A percentile compares a stretch with the other conserved stretches of the same genome.
These are phyloP conservation scores for Bullera alba DNA, from an alignment of 768 basidiomycete genomes.

Conservation along the genomic window DNA sequence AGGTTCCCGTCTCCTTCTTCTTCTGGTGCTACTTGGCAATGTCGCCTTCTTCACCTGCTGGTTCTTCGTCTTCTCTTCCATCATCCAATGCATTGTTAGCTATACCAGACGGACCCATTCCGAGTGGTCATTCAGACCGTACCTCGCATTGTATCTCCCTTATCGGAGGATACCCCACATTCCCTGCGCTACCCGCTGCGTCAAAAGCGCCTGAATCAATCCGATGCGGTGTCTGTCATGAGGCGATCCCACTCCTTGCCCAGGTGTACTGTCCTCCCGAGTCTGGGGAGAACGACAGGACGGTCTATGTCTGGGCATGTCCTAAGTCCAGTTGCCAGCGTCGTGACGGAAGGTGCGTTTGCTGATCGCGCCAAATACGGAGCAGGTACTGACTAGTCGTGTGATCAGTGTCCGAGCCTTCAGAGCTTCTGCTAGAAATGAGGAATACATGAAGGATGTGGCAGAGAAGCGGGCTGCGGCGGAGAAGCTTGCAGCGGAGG, in stretches of 20 bases:
- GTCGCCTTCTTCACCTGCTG: slow-evolving; percentile 33
- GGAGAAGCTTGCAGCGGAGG: slow-evolving; percentile 20
- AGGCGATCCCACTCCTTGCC: slow-evolving; percentile 38
- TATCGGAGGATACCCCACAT: slow-evolving; percentile 43
- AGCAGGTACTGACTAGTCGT: not conserved
- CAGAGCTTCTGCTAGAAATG: slow-evolving; percentile 40
- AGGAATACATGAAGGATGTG: slow-evolving; percentile 40
- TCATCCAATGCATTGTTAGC: slow-evolving; percentile 34
- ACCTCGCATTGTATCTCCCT: slow-evolving; percentile 27
- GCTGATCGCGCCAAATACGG: not conserved
- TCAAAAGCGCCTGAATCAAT: slow-evolving; percentile 15
- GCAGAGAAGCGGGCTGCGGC: slow-evolving; percentile 23
- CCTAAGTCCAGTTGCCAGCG: slow-evolving; percentile 31
- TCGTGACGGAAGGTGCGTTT: slow-evolving; percentile 32
- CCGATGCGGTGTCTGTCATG: slow-evolving; percentile 31
- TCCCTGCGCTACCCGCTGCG: slow-evolving; percentile 23
- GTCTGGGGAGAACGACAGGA: slow-evolving; percentile 43
- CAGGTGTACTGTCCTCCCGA: slow-evolving; percentile 46
- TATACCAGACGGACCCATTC: slow-evolving; percentile 39
- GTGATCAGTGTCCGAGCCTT: slow-evolving; percentile 35
- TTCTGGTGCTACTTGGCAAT: too few relatives aligned
- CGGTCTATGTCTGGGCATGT: slow-evolving; percentile 43
- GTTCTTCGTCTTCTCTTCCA: slow-evolving; percentile 28
- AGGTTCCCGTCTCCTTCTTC: not conserved
- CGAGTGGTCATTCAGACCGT: slow-evolving; percentile 18